These are phyloP conservation scores for Skeletonema costatum DNA, from an alignment of 108 stramenopile genomes.

Conservation along the genomic window DNA sequence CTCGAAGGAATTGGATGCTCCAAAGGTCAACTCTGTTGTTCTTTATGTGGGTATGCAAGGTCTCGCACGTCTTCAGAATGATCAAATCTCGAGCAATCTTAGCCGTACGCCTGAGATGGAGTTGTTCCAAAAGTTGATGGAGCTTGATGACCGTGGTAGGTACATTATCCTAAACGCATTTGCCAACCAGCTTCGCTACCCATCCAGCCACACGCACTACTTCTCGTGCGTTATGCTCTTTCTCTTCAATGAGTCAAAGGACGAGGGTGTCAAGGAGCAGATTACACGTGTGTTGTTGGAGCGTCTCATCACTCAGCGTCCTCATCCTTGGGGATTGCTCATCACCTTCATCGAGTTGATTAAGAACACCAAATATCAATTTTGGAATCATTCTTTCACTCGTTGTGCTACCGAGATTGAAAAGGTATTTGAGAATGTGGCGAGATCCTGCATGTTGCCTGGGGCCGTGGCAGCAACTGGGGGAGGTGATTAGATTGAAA, in stretches of 20 bases:
- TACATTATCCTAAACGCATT: slow-evolving; percentile 98
- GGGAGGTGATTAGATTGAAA: slow-evolving; percentile 14
- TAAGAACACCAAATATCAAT: slow-evolving; percentile 97
- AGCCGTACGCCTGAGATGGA: slow-evolving; percentile 88
- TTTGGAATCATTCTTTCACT: slow-evolving; percentile 99
- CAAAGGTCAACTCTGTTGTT: slow-evolving; percentile 93
- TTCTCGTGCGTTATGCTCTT: slow-evolving; percentile 97
- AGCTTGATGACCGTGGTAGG: slow-evolving; percentile 91
- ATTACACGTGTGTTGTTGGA: slow-evolving; percentile 98
- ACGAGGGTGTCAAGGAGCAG: slow-evolving; percentile 97
- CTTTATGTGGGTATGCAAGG: slow-evolving; percentile 94
- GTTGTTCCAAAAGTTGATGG: slow-evolving; percentile 88
- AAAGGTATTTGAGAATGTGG: slow-evolving; percentile 97
- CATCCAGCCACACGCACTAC: slow-evolving; percentile 99
- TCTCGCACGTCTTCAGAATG: slow-evolving; percentile 78
- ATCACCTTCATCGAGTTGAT: slow-evolving; percentile 99
- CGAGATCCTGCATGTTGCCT: slow-evolving; percentile 87
- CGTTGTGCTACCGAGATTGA: slow-evolving; percentile 98
- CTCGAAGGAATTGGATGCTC: slow-evolving; percentile 73
- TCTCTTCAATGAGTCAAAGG: slow-evolving; percentile 94
- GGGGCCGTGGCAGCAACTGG: slow-evolving; percentile 30
- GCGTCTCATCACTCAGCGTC: slow-evolving; percentile 97
- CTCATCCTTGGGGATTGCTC: slow-evolving; percentile 97
- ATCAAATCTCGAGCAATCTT: slow-evolving; percentile 71
- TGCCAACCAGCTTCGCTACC: slow-evolving; percentile 99